Conservation (phyloP, 1,284 basidiomycete genomes). For the Naganishia cerealis region DNA sequence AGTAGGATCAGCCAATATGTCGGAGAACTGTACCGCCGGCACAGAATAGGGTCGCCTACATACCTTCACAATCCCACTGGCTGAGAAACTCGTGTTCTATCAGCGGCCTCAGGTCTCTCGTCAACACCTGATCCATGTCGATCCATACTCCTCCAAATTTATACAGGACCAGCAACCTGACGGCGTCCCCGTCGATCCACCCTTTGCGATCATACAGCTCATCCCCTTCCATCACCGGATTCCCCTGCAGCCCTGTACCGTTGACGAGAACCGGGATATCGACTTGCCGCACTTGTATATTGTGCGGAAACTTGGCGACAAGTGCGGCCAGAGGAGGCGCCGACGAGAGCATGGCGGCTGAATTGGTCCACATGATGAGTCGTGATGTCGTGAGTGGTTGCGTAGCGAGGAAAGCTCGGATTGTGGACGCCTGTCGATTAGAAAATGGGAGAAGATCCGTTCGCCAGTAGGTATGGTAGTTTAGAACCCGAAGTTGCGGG, state of each 20-base stretch:
- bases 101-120: conserved; percentile 75
- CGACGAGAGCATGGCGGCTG: conserved; percentile 59
- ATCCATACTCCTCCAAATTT: conserved; percentile 87
- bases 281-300: conserved; percentile 68
- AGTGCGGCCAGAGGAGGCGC: conserved; percentile 67
- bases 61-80: conserved; percentile 95
- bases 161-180: conserved; percentile 83
- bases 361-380: conserved; percentile 84
- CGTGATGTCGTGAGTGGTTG: conserved; percentile 67
- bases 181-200: conserved; percentile 89
- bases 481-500: conserved; percentile 57
- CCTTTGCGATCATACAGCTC: conserved; percentile 67
- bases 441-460: conserved; percentile 75
- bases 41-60: conserved; percentile 42
- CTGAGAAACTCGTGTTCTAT: conserved; percentile 89
- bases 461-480: conserved; percentile 88
- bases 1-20: not conserved
- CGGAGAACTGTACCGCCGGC: not conserved
- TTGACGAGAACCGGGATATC: conserved; percentile 67
- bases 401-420: conserved; percentile 86
- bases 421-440: conserved; percentile 77
- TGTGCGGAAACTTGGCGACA: conserved; percentile 63
- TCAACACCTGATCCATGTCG: conserved; percentile 89
- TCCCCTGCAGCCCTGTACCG: conserved; percentile 65
- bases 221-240: conserved; percentile 40